Evolutionary conservation across 305 asterid species (phyloP).

Genomic region (Fraxinus paxiana): DNA sequence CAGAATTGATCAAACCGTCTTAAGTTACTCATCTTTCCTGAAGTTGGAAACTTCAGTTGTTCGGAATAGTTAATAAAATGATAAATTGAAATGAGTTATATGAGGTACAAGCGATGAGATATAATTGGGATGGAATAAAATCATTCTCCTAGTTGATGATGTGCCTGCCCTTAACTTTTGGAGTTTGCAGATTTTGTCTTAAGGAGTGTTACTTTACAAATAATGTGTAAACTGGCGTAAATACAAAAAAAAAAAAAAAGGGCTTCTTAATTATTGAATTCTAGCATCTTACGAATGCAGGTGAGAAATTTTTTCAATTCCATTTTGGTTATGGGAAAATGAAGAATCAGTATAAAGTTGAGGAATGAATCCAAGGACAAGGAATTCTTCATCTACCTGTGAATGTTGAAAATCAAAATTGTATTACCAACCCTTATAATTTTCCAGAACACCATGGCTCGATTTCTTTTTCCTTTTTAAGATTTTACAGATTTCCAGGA

Average conservation of each 20-base stretch:
- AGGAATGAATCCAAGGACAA: background rate
- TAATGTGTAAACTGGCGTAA: background rate
- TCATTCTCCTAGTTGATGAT: background rate
- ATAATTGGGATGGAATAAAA: background rate
- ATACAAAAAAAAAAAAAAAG: background rate
- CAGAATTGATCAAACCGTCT: background rate
- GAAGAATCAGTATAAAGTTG: background rate
- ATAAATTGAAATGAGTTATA: background rate
- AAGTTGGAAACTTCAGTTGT: background rate
- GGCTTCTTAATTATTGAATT: background rate
- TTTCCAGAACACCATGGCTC: background rate
- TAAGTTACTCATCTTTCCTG: background rate
- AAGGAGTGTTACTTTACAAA: background rate
- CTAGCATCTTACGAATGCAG: background rate
- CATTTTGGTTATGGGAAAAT: background rate
- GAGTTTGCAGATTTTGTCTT: background rate
- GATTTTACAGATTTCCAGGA: background rate
- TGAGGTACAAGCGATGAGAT: background rate
- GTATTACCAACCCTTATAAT: background rate
- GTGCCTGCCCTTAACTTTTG: background rate
- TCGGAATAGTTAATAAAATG: background rate
- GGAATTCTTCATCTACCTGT: background rate
- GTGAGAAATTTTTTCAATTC: background rate
- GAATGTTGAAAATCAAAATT: background rate
- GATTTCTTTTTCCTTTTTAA: background rate